Percentiles rank a stretch among this genome's conserved stretches.
These are phyloP conservation scores for Volutella citrinella DNA, from an alignment of 2,329 filamentous ascomycete genomes.

Conservation along the genomic window DNA sequence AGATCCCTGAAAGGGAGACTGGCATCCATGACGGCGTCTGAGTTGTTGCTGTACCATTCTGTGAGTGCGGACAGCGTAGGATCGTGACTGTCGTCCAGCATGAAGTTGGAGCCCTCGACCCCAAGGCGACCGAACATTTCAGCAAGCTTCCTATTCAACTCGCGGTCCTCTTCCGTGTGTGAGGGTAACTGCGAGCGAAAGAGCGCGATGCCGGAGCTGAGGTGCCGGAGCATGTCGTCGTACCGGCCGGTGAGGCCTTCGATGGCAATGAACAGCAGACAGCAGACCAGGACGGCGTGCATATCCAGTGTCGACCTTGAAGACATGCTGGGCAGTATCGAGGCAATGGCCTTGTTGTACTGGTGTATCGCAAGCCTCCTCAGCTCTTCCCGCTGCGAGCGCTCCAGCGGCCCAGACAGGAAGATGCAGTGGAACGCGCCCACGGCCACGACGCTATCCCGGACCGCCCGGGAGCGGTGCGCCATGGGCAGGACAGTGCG, in stretches of 20 bases:
- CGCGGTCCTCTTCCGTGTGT: background rate
- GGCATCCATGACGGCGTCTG: too few species aligned
- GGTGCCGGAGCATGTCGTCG: conserved; percentile 16
- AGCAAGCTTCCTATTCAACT: conserved; percentile 12
- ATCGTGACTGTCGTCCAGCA: too few species aligned
- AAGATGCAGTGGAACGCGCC: conserved; percentile 16
- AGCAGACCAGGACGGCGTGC: conserved; percentile 18
- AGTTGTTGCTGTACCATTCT: conserved; percentile 1
- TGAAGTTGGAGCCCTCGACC: conserved; percentile 16
- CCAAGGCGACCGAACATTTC: conserved; percentile 19
- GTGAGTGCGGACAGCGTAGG: conserved; percentile 6
- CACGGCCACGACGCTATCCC: conserved; percentile 13
- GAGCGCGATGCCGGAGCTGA: conserved; percentile 14
- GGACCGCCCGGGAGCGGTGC: conserved; percentile 12
- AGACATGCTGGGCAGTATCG: conserved; percentile 15
- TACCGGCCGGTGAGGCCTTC: conserved; percentile 21
- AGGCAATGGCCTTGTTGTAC: conserved; percentile 19
- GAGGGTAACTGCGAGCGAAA: conserved; percentile 5
- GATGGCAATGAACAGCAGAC: conserved; percentile 20
- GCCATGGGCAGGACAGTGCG: conserved; percentile 13
- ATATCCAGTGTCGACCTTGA: conserved; percentile 9
- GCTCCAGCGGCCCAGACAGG: conserved; percentile 11
- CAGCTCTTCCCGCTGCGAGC: conserved; percentile 14
- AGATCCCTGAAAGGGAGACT: conserved; percentile 17
- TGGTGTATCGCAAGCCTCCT: conserved; percentile 16